Evolutionary conservation across 768 basidiomycete species (phyloP).

Genomic region (Leccinum pellstonianum): DNA sequence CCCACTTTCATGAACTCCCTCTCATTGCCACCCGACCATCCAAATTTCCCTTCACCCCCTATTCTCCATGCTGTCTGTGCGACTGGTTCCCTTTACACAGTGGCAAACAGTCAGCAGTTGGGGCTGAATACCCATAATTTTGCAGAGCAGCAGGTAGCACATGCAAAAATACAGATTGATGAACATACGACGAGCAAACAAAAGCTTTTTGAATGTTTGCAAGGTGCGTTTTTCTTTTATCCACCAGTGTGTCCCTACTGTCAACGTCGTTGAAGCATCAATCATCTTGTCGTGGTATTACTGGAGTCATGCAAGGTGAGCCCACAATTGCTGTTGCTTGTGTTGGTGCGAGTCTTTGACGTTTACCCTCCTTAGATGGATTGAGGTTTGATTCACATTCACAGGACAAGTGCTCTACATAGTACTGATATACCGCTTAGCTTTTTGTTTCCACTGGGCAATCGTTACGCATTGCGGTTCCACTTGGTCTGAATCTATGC

Average conservation of each 20-base stretch:
- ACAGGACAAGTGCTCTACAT: background rate
- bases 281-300: constrained; percentile 71
- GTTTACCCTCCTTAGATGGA: constrained; percentile 50
- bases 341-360: background rate
- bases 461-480: constrained; percentile 56
- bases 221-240: constrained; percentile 43
- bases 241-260: background rate
- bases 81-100: constrained; percentile 71
- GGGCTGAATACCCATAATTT: constrained; percentile 37
- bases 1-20: constrained; percentile 65
- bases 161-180: constrained; percentile 51
- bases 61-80: constrained; percentile 89
- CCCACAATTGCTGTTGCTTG: background rate
- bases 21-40: constrained; percentile 61
- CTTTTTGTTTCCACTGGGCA: constrained; percentile 59
- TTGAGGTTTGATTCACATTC: constrained; percentile 49
- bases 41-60: constrained; percentile 68
- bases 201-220: constrained; percentile 56
- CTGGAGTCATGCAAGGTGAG: constrained; percentile 68
- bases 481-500: constrained; percentile 68
- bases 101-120: constrained; percentile 38
- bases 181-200: constrained; percentile 49
- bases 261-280: constrained; percentile 41
- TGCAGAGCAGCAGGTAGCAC: constrained; percentile 61
- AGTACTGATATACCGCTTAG: constrained; percentile 34